These are phyloP conservation scores for Ogataea pignaliae DNA, from an alignment of 805 yeast species.

Conservation along the genomic window DNA sequence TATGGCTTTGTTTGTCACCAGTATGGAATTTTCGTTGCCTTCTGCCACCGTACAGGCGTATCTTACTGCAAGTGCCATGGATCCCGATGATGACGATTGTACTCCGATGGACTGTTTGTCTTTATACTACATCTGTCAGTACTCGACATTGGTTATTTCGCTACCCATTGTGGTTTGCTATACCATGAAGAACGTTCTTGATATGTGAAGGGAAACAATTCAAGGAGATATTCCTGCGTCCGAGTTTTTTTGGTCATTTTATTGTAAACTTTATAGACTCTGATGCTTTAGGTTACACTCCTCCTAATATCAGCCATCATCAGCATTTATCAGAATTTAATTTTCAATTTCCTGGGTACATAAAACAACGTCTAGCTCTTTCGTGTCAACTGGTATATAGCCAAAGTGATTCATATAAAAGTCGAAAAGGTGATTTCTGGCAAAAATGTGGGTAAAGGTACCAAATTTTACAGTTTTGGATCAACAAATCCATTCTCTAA, in stretches of 20 bases:
- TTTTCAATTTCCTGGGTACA: no score
- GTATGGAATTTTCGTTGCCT: slow-evolving; percentile 48
- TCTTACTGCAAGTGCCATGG: slow-evolving; percentile 52
- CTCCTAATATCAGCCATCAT: no score
- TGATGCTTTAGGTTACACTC: no score
- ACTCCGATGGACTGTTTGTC: slow-evolving; percentile 55
- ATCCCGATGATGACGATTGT: slow-evolving; percentile 40
- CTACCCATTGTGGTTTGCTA: slow-evolving; percentile 50
- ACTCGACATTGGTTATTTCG: slow-evolving; percentile 39
- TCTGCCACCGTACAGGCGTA: slow-evolving; percentile 58
- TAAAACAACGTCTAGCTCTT: no score
- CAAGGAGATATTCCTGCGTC: no score
- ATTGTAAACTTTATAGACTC: no score
- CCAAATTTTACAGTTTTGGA: not conserved
- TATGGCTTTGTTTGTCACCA: slow-evolving; percentile 39
- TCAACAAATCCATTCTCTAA: slow-evolving; percentile 6
- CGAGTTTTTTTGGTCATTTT: no score
- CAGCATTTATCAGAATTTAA: no score
- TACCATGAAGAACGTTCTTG: slow-evolving; percentile 28
- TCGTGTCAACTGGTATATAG: no score
- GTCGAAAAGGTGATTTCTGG: no score
- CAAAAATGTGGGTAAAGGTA: no score
- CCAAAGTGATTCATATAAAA: no score
- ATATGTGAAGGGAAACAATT: slow-evolving; percentile 9
- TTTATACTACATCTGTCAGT: slow-evolving; percentile 45